phyloP scores from a whole-genome alignment of 495 filamentous ascomycete genomes.

The Letharia columbiana region DNA sequence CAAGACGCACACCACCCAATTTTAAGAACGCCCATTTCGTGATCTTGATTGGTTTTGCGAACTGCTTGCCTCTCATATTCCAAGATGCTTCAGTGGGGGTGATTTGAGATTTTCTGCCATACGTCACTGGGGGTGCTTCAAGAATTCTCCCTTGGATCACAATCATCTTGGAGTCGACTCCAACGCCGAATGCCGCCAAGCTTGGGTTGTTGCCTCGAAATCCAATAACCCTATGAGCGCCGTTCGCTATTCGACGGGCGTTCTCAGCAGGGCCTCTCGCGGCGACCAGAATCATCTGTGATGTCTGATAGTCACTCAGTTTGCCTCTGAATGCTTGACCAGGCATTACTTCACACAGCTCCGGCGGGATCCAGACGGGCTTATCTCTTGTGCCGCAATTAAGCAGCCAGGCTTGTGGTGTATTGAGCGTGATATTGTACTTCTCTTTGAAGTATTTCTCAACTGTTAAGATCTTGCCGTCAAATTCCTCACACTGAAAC shows the following conservation, averaged over 20 bases:
- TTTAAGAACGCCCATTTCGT: constrained; percentile 11
- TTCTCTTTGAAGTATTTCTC: constrained; percentile 1
- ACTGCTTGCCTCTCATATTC: constrained; percentile 40
- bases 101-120: constrained; percentile 31
- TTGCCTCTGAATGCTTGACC: constrained; percentile 56
- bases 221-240: constrained; percentile 44
- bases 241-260: constrained; percentile 51
- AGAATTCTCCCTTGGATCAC: constrained; percentile 60
- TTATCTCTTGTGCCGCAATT: constrained; percentile 54
- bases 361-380: constrained; percentile 58
- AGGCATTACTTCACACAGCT: constrained; percentile 53
- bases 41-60: constrained; percentile 2
- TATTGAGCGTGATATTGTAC: not conserved
- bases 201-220: constrained; percentile 41
- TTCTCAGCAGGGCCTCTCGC: constrained; percentile 58
- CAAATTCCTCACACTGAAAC: constrained; percentile 6
- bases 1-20: not conserved
- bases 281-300: constrained; percentile 60
- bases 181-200: constrained; percentile 44
- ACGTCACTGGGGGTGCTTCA: constrained; percentile 43
- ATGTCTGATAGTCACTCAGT: constrained; percentile 48
- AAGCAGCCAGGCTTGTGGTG: constrained; percentile 41
- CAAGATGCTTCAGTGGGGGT: constrained; percentile 39
- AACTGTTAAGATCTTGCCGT: not conserved
- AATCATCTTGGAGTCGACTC: constrained; percentile 45